Conservation (phyloP, 306 rosid species). For the Castanea mollissima region DNA sequence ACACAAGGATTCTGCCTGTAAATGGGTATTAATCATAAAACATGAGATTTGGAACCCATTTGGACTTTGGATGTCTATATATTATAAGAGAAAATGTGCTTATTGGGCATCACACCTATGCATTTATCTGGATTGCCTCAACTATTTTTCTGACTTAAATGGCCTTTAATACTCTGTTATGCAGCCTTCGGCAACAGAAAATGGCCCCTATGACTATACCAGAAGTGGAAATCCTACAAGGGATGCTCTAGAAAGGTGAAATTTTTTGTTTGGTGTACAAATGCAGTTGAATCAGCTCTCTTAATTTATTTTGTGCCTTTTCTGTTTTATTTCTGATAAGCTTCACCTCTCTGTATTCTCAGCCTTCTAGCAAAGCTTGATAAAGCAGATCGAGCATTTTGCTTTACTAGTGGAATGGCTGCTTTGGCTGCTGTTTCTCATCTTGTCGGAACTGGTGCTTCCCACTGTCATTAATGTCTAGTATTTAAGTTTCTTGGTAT, state of each 20-base stretch:
- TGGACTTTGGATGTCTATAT: not conserved
- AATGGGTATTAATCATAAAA: not conserved
- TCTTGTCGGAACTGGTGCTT: conserved; percentile 72
- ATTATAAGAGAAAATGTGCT: not conserved
- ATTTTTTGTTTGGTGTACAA: conserved; percentile 15
- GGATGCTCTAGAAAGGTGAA: conserved; percentile 80
- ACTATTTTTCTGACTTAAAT: conserved; percentile 5
- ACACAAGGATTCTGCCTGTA: not conserved
- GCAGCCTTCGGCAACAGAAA: conserved; percentile 85
- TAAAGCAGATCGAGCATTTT: conserved; percentile 87
- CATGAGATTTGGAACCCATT: not conserved
- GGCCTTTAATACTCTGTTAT: conserved; percentile 21
- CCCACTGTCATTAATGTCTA: conserved; percentile 19
- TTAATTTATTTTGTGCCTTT: conserved; percentile 12
- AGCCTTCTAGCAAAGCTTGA: conserved; percentile 85
- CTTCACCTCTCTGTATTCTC: conserved; percentile 28
- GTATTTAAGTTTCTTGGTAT: not conserved
- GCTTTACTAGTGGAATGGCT: conserved; percentile 99
- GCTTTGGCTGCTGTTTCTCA: conserved; percentile 80
- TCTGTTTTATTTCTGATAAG: conserved; percentile 17
- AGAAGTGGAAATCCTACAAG: conserved; percentile 95
- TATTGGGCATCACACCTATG: not conserved
- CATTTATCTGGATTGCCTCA: conserved; percentile 5
- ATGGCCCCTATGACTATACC: conserved; percentile 89
- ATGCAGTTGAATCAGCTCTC: conserved; percentile 8